Evolutionary conservation across 768 basidiomycete genomes (phyloP).

Genomic region (Boletus vinaceobasis): DNA sequence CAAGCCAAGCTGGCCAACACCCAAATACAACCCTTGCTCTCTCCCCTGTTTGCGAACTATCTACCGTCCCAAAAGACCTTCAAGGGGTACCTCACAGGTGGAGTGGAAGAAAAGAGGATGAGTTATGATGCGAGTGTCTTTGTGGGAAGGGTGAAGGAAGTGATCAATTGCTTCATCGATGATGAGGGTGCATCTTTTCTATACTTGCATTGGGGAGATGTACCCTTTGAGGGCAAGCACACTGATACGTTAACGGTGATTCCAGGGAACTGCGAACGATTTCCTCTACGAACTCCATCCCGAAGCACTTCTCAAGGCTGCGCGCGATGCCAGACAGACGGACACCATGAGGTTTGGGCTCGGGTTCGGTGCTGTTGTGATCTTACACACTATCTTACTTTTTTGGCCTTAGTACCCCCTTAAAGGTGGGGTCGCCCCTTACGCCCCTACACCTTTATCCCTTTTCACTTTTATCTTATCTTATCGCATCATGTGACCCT

Average conservation of each 20-base stretch:
- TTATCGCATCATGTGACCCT: too few species aligned
- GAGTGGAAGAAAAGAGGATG: constrained; percentile 67
- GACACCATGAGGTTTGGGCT: constrained; percentile 72
- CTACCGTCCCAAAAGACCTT: constrained; percentile 84
- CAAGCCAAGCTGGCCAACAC: too few species aligned
- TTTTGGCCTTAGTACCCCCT: too few species aligned
- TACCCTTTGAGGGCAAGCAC: background rate
- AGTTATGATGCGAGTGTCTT: constrained; percentile 86
- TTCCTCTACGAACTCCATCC: too few species aligned
- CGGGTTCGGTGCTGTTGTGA: too few species aligned
- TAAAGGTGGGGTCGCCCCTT: too few species aligned
- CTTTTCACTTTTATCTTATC: too few species aligned
- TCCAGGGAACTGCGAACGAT: constrained; percentile 73
- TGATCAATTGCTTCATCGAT: constrained; percentile 81
- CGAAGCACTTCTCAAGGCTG: constrained; percentile 81
- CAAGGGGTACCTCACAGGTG: constrained; percentile 74
- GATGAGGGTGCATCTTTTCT: constrained; percentile 52
- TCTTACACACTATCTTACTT: too few species aligned
- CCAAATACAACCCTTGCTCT: too few species aligned
- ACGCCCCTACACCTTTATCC: too few species aligned
- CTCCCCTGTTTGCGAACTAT: constrained; percentile 81
- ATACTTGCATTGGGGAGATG: background rate
- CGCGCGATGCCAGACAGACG: constrained; percentile 67
- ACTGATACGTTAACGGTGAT: background rate
- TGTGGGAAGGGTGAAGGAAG: constrained; percentile 56